Evolutionary conservation across 768 basidiomycete species (phyloP), one percentile per base, ranked within the genome.

Genomic region (Xerocomellus dryophilus): DNA sequence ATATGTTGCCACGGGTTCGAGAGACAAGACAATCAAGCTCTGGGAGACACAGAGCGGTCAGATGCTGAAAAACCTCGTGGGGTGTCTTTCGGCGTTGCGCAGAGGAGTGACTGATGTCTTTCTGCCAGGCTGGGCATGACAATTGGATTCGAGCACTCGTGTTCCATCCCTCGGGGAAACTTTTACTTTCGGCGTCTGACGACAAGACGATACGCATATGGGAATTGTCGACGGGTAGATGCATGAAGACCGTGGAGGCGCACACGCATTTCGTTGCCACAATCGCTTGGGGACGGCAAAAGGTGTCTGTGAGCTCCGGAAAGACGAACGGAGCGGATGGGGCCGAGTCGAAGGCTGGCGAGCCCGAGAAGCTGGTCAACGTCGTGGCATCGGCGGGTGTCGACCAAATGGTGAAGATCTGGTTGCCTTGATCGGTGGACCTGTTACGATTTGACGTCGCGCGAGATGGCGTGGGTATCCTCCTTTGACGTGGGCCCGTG

Each of bases 121-220:
- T 47, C n/a, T 25, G 35, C 29, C 63, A 87, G 83, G 76, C 81
- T 35, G 88, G 88, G 12, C 88, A 96, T 65, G 91, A 94, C 70
- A 92, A 93, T 62, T 96, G 93, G 93, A 79, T 96, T 47, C 84
- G 91, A 52, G 88, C 85, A 1, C 77, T 96, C 41, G 83, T 88
- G 17, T 95, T 95, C 75, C 93, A 95, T 71, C 93, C 93, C 0
- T 83, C 83, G 10, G 93, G 93, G 15, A 94, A 94, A 69, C 88
- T 84, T 68, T 81, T 96, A 12, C 77, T 96, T n/a, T 93, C 92
- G 9, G 90, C 88, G 5, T 89, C 90, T 12, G 93, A 96, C 68
- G 93, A 96, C 76, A 90, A 93, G 72, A 90, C 90, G 10, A 83
- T 95, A 60, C 84, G 90, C 9, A 80, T 95, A 9, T 96, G 93